Conservation (phyloP, 139 green algal species). For the Tetradesmus lagerheimii region DNA sequence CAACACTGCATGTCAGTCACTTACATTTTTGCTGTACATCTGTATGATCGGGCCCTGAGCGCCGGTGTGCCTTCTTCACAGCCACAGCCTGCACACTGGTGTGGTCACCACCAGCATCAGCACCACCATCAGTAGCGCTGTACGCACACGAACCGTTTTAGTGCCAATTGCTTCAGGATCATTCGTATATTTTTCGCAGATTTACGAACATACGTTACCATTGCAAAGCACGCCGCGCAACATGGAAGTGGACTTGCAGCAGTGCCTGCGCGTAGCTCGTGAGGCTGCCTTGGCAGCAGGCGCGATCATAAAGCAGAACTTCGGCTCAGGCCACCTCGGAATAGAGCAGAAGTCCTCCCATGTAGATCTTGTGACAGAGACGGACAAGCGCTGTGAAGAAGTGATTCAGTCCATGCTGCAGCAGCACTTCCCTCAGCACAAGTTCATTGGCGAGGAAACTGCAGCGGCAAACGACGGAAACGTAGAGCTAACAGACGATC, state of each 20-base stretch:
- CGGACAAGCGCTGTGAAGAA: slow-evolving; percentile 91
- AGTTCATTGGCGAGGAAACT: slow-evolving; percentile 88
- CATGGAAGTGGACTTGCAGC: slow-evolving; percentile 44
- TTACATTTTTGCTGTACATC: no score
- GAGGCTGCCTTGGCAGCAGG: slow-evolving; percentile 59
- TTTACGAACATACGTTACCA: no score
- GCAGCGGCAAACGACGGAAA: slow-evolving; percentile 60
- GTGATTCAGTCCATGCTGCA: slow-evolving; percentile 62
- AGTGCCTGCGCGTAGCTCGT: slow-evolving; percentile 51
- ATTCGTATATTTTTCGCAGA: neutral
- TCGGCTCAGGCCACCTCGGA: slow-evolving; percentile 36
- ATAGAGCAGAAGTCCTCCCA: slow-evolving; percentile 32
- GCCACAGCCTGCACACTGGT: no score
- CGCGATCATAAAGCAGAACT: slow-evolving; percentile 47
- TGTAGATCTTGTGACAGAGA: slow-evolving; percentile 97
- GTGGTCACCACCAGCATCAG: neutral
- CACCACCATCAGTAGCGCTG: neutral
- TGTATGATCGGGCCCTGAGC: no score
- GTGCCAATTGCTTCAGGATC: neutral
- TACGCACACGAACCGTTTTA: neutral
- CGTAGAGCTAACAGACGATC: slow-evolving; percentile 77
- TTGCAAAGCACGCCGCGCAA: neutral
- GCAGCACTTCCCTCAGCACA: slow-evolving; percentile 62
- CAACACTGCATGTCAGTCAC: no score
- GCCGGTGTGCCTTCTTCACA: no score